Conservation (phyloP, 805 yeast genomes). For the Schwanniomyces polymorphus region DNA sequence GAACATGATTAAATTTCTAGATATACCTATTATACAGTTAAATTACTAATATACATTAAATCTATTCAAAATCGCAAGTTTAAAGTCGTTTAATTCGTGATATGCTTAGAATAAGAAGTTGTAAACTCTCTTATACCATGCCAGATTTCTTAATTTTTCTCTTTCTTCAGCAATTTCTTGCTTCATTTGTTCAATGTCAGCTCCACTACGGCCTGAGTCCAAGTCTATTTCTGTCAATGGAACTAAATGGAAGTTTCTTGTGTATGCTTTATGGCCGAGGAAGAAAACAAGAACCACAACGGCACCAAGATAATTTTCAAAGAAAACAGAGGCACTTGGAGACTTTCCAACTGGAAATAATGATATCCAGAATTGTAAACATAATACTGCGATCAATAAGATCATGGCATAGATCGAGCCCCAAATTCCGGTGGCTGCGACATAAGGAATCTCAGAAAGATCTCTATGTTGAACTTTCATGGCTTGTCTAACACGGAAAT, state of each 20-base stretch:
- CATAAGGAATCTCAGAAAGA: slow-evolving; percentile 52
- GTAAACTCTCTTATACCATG: slow-evolving; percentile 22
- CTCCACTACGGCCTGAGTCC: slow-evolving; percentile 58
- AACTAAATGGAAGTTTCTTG: slow-evolving; percentile 35
- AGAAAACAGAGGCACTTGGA: slow-evolving; percentile 44
- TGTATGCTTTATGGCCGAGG: slow-evolving; percentile 50
- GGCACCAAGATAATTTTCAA: slow-evolving; percentile 55
- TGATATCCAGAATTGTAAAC: slow-evolving; percentile 35
- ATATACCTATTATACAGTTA: background rate
- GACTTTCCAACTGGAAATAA: slow-evolving; percentile 28
- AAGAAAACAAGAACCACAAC: slow-evolving; percentile 47
- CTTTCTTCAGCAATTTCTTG: slow-evolving; percentile 50
- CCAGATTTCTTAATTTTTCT: slow-evolving; percentile 12
- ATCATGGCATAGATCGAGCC: slow-evolving; percentile 28
- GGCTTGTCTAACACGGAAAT: slow-evolving; percentile 31
- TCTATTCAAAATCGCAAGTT: background rate
- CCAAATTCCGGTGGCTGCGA: slow-evolving; percentile 45
- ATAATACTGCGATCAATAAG: slow-evolving; percentile 25
- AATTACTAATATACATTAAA: background rate
- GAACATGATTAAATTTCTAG: background rate
- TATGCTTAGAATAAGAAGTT: slow-evolving; percentile 14
- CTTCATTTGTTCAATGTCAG: slow-evolving; percentile 51
- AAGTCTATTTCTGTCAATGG: slow-evolving; percentile 56
- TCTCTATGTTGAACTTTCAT: slow-evolving; percentile 36
- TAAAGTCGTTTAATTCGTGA: background rate